A percentile compares a stretch with the other conserved stretches of the same genome.
phyloP scores from a whole-genome alignment of 1,284 basidiomycete genomes.

The Thecaphora thlaspeos region DNA sequence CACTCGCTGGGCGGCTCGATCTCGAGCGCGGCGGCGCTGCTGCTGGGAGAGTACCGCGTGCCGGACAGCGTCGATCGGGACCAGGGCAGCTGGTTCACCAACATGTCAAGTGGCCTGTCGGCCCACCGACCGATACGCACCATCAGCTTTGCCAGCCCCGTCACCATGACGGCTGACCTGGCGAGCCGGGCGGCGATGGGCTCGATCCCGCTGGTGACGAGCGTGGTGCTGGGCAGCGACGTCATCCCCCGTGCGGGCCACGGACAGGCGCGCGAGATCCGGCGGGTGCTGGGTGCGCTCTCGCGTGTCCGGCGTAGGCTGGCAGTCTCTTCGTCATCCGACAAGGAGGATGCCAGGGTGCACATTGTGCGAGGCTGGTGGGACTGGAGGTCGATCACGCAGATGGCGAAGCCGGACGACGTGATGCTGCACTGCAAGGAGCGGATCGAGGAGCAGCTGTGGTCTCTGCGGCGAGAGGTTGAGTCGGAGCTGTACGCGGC shows the following conservation, averaged over 20 bases:
- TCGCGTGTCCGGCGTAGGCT: constrained; percentile 49
- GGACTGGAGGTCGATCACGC: constrained; percentile 46
- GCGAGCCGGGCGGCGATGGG: constrained; percentile 39
- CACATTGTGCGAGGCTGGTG: constrained; percentile 51
- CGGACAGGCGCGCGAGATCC: constrained; percentile 53
- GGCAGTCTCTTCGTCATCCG: constrained; percentile 21
- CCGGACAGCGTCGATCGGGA: constrained; percentile 24
- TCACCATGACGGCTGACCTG: constrained; percentile 49
- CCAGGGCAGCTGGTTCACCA: constrained; percentile 46
- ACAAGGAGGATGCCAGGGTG: constrained; percentile 36
- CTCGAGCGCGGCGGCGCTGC: constrained; percentile 50
- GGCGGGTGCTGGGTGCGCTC: constrained; percentile 53
- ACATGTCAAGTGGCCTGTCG: constrained; percentile 43
- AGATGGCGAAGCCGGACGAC: constrained; percentile 31
- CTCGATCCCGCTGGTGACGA: constrained; percentile 47
- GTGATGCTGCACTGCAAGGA: constrained; percentile 47
- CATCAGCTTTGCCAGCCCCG: constrained; percentile 54
- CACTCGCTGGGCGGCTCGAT: constrained; percentile 55
- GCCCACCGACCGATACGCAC: constrained; percentile 46
- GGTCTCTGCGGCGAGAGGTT: constrained; percentile 53
- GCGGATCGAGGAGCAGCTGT: constrained; percentile 48
- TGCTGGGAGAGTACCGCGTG: constrained; percentile 48
- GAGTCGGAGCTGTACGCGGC: constrained; percentile 53
- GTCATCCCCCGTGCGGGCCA: constrained; percentile 53
- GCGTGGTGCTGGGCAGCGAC: constrained; percentile 49